Conservation (phyloP, 2,329 filamentous ascomycete genomes). For the Cytospora mali region DNA sequence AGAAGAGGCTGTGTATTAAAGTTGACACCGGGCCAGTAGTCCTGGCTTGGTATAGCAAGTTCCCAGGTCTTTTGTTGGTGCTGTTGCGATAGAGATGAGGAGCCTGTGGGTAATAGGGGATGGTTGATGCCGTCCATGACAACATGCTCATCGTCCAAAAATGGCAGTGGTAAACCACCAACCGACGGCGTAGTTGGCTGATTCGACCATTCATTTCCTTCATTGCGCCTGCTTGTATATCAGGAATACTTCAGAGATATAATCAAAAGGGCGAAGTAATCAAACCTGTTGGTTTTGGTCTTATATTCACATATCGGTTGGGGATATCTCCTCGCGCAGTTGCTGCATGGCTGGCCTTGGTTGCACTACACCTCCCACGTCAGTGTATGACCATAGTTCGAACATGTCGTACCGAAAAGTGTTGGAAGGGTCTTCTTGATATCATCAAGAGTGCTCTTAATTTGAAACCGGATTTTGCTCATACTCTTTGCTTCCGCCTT, state of each 20-base stretch:
- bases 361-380: slow-evolving; percentile 47
- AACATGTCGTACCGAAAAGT: neutral
- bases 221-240: slow-evolving; percentile 9
- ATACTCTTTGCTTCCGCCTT: slow-evolving; percentile 55
- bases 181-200: slow-evolving; percentile 1
- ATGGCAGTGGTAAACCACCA: slow-evolving; percentile 26
- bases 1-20: slow-evolving; percentile 2
- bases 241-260: neutral
- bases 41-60: neutral
- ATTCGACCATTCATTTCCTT: slow-evolving; percentile 1
- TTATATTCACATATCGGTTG: slow-evolving; percentile 54
- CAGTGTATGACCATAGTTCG: slow-evolving; percentile 4
- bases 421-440: neutral
- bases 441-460: neutral
- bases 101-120: slow-evolving; percentile 26
- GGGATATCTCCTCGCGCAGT: slow-evolving; percentile 56
- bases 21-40: neutral
- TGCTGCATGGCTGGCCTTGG: slow-evolving; percentile 56
- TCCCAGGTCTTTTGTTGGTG: slow-evolving; percentile 2
- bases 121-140: slow-evolving; percentile 28
- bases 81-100: neutral
- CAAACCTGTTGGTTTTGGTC: slow-evolving; percentile 33
- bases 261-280: neutral
- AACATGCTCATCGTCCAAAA: slow-evolving; percentile 17
- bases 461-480: slow-evolving; percentile 7